Evolutionary conservation across 192 early-diverging fungal species (phyloP).

Genomic region (Podila epigama): DNA sequence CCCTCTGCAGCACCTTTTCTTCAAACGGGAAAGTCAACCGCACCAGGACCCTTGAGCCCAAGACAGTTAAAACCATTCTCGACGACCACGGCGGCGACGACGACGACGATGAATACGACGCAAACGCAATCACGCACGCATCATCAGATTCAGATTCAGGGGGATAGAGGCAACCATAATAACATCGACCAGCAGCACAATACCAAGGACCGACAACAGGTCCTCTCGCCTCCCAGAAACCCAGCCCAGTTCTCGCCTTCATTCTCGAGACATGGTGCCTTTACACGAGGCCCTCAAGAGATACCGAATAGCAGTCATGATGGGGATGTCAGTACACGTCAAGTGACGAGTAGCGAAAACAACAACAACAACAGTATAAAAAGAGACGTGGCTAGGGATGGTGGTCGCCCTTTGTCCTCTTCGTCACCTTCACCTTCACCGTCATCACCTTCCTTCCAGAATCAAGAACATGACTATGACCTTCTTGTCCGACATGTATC

Average conservation of each 20-base stretch:
- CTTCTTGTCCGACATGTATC: slow-evolving; percentile 42
- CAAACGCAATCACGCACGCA: too few species aligned
- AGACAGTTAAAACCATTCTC: too few species aligned
- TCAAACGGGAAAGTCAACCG: not conserved
- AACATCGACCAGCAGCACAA: too few species aligned
- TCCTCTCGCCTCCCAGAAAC: slow-evolving; percentile 23
- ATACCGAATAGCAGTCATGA: not conserved
- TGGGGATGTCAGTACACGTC: not conserved
- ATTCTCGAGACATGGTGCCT: not conserved
- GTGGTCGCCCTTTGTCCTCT: not conserved
- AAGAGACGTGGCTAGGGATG: too few species aligned
- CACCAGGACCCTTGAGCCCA: not conserved
- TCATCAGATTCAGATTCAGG: too few species aligned
- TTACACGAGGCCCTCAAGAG: not conserved
- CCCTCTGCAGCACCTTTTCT: not conserved
- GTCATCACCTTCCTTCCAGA: slow-evolving; percentile 5
- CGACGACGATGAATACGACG: too few species aligned
- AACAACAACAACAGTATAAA: not conserved
- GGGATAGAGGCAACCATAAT: too few species aligned
- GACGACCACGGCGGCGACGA: too few species aligned
- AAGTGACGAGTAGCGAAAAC: not conserved
- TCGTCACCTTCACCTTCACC: not conserved
- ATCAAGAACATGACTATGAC: slow-evolving; percentile 46
- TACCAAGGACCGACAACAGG: too few species aligned
- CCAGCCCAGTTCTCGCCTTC: slow-evolving; percentile 13